Conservation (phyloP, 495 filamentous ascomycete genomes). For the Rhypophila decipiens region DNA sequence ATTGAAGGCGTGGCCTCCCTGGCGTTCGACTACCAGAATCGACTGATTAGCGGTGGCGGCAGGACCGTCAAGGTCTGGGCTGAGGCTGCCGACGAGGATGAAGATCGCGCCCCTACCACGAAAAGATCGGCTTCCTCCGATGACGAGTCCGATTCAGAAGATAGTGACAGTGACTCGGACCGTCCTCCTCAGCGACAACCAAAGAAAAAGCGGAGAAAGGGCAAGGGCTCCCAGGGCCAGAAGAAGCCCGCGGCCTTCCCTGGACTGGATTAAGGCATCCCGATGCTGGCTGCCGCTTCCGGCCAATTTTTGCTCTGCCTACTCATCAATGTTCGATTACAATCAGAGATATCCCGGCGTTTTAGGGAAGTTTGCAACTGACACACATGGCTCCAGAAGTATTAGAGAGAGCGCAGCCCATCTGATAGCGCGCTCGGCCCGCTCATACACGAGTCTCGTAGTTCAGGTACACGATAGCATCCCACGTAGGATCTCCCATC, state of each 20-base stretch:
- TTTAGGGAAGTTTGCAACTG: neutral
- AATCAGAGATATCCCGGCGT: constrained; percentile 11
- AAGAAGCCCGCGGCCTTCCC: constrained; percentile 21
- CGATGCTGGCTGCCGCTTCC: neutral
- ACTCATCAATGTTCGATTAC: constrained; percentile 34
- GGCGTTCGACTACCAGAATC: constrained; percentile 73
- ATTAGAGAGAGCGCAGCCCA: too few species aligned
- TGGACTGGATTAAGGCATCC: constrained; percentile 20
- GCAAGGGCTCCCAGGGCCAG: constrained; percentile 34
- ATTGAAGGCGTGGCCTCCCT: constrained; percentile 72
- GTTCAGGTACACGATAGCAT: too few species aligned
- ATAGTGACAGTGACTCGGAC: constrained; percentile 36
- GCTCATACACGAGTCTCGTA: too few species aligned
- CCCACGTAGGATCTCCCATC: too few species aligned
- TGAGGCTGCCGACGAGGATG: constrained; percentile 35
- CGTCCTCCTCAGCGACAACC: constrained; percentile 34
- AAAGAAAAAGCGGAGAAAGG: constrained; percentile 41
- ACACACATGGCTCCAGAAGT: too few species aligned
- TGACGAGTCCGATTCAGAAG: constrained; percentile 28
- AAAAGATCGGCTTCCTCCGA: constrained; percentile 37
- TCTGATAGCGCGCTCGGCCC: too few species aligned
- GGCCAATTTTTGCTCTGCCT: neutral
- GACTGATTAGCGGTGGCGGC: constrained; percentile 83
- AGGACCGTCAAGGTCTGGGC: constrained; percentile 79
- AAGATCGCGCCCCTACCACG: constrained; percentile 37